These are phyloP conservation scores for Hypoxylon rubiginosum DNA, from an alignment of 2,329 filamentous ascomycete genomes.

Conservation along the genomic window DNA sequence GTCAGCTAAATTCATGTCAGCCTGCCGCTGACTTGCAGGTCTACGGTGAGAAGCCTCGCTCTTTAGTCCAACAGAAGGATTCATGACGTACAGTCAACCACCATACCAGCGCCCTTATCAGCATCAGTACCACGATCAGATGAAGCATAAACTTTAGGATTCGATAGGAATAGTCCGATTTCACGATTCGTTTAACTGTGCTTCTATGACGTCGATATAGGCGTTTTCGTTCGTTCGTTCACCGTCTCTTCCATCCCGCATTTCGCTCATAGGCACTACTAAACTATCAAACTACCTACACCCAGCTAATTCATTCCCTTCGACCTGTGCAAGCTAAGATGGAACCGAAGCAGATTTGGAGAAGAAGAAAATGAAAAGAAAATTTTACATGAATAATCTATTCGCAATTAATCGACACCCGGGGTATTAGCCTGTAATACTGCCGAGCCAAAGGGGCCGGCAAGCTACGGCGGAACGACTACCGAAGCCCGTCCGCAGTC, in stretches of 20 bases:
- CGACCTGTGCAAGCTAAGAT: slow-evolving; percentile 20
- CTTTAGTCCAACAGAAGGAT: slow-evolving; percentile 20
- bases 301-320: slow-evolving; percentile 12
- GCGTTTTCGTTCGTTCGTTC: background rate
- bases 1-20: slow-evolving; percentile 27
- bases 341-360: slow-evolving; percentile 15
- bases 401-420: slow-evolving; percentile 34
- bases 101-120: slow-evolving; percentile 9
- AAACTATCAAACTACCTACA: background rate
- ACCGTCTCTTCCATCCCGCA: background rate
- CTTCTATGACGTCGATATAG: slow-evolving; percentile 19
- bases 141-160: slow-evolving; percentile 27
- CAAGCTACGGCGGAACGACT: slow-evolving; percentile 34
- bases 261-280: background rate
- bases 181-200: background rate
- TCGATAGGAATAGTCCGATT: slow-evolving; percentile 12
- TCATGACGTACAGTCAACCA: slow-evolving; percentile 22
- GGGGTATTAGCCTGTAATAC: slow-evolving; percentile 41
- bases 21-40: slow-evolving; percentile 35
- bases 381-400: slow-evolving; percentile 25
- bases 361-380: slow-evolving; percentile 10
- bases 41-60: slow-evolving; percentile 21
- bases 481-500: slow-evolving; percentile 32
- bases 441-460: slow-evolving; percentile 27
- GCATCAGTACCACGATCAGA: slow-evolving; percentile 11